phyloP scores from a whole-genome alignment of 257 asterid species.

The Lantana camara region DNA sequence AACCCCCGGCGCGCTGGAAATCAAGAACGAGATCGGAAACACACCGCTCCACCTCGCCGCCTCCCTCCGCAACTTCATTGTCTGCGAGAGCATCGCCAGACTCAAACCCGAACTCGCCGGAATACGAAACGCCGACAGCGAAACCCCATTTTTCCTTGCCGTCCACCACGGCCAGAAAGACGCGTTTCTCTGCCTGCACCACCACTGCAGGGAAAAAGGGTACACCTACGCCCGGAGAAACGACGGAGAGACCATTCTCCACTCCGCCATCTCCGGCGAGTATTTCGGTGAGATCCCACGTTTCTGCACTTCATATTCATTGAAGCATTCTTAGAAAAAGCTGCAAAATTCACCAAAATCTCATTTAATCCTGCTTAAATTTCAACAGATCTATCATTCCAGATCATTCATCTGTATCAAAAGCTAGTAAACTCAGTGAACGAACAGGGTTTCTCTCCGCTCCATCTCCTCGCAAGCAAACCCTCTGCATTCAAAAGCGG shows the following conservation, averaged over 20 bases:
- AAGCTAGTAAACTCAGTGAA: conserved; percentile 19
- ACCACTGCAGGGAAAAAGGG: neutral
- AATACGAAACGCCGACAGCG: conserved; percentile 7
- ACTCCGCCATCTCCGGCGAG: conserved; percentile 35
- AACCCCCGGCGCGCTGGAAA: neutral
- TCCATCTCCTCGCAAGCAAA: conserved; percentile 39
- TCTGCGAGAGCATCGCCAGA: neutral
- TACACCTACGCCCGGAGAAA: conserved; percentile 14
- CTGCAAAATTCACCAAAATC: no score
- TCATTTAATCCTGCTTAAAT: no score
- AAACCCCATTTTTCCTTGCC: neutral
- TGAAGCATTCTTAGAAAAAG: no score
- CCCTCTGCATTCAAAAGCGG: conserved; percentile 49
- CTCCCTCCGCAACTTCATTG: neutral
- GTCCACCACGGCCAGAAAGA: neutral
- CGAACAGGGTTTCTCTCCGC: conserved; percentile 35
- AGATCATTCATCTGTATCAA: conserved; percentile 17
- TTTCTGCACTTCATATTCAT: no score
- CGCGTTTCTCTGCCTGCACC: neutral
- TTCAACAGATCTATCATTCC: conserved; percentile 31
- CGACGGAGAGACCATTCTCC: conserved; percentile 42
- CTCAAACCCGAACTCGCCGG: neutral
- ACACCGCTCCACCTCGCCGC: conserved; percentile 7
- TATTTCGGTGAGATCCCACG: conserved; percentile 34
- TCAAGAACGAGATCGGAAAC: neutral